phyloP scores from a whole-genome alignment of 2,329 filamentous ascomycete species.

The Nannizziopsis barbatae region DNA sequence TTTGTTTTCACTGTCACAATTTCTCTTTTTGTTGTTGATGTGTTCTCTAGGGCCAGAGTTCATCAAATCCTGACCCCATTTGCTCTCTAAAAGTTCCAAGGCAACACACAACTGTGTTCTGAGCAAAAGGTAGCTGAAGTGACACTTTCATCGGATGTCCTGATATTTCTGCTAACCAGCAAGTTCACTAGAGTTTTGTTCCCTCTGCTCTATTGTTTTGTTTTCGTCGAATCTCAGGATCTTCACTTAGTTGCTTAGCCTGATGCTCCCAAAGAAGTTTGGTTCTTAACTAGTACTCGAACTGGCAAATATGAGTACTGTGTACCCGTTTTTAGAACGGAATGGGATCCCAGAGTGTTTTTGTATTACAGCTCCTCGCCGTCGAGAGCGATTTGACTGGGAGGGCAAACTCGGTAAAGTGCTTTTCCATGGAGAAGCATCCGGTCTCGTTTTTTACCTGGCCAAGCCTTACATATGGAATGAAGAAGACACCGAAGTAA shows the following conservation, averaged over 20 bases:
- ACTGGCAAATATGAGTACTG: background rate
- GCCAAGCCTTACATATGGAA: conserved; percentile 4
- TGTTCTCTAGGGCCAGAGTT: background rate
- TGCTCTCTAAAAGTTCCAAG: background rate
- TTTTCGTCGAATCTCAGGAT: background rate
- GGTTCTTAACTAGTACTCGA: background rate
- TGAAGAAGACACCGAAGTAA: background rate
- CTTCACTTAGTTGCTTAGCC: background rate
- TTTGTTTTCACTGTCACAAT: background rate
- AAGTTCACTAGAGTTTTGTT: background rate
- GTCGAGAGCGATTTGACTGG: conserved; percentile 10
- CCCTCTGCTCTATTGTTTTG: background rate
- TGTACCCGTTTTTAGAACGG: background rate
- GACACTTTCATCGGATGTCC: background rate
- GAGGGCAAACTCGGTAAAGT: conserved; percentile 4
- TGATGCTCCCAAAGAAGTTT: background rate
- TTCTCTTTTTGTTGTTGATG: background rate
- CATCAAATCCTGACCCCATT: background rate
- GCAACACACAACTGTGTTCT: background rate
- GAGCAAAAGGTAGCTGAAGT: background rate
- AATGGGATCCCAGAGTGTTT: conserved; percentile 5
- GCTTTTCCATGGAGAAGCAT: conserved; percentile 8
- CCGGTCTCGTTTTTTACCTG: conserved; percentile 2
- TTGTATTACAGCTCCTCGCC: conserved; percentile 6
- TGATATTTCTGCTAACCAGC: background rate